phyloP scores from a whole-genome alignment of 2,329 filamentous ascomycete genomes.

The Aspergillus japonicus region DNA sequence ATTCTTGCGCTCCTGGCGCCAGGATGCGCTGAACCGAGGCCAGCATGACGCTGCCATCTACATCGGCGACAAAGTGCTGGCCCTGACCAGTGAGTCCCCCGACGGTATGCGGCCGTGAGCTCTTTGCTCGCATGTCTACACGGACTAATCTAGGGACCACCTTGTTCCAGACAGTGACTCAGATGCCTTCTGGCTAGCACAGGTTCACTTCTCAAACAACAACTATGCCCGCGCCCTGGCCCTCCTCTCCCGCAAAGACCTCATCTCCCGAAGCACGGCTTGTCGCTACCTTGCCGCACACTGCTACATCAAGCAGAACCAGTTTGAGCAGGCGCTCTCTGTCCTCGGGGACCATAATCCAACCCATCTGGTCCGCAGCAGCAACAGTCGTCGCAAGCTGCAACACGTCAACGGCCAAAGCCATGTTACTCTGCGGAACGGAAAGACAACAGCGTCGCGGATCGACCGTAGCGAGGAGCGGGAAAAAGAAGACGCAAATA shows the following conservation, averaged over 20 bases:
- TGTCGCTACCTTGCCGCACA: constrained; percentile 92
- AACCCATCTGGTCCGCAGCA: constrained; percentile 76
- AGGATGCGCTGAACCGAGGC: constrained; percentile 91
- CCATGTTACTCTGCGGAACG: constrained; percentile 50
- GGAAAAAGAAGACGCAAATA: constrained; percentile 68
- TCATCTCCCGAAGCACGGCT: constrained; percentile 72
- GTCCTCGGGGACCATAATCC: constrained; percentile 91
- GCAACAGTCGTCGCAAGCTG: constrained; percentile 68
- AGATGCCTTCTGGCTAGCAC: constrained; percentile 96
- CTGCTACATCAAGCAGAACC: constrained; percentile 87
- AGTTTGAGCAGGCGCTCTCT: constrained; percentile 82
- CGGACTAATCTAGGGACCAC: constrained; percentile 7
- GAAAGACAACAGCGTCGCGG: constrained; percentile 49
- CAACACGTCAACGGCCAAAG: constrained; percentile 61
- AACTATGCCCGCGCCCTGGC: constrained; percentile 91
- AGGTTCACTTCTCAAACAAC: constrained; percentile 92
- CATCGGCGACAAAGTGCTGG: constrained; percentile 93
- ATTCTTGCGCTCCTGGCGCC: constrained; percentile 89
- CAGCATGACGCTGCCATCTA: constrained; percentile 97
- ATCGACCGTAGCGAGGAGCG: constrained; percentile 60
- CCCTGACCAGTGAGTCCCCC: constrained; percentile 74
- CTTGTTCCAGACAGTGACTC: constrained; percentile 72
- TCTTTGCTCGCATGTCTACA: neutral
- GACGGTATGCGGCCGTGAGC: neutral
- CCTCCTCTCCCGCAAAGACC: constrained; percentile 79